Percentiles rank a stretch among this genome's conserved stretches.
Evolutionary conservation across 1,284 basidiomycete species (phyloP).

Genomic region (Sparassis latifolia): DNA sequence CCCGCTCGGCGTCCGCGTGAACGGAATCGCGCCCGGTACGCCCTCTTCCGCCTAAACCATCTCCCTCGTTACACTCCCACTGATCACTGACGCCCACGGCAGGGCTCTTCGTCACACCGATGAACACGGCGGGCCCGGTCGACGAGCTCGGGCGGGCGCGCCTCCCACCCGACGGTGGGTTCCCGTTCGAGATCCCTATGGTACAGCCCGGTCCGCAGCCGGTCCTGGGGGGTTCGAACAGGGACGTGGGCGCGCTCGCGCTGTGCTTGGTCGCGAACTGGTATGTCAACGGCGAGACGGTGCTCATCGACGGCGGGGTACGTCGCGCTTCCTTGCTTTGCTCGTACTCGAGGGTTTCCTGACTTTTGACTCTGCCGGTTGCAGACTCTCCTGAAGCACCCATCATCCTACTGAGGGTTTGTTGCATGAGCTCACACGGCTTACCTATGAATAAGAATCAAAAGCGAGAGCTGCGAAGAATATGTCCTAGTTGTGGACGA

Average conservation of each 20-base stretch:
- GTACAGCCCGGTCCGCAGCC: conserved; percentile 6
- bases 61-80: neutral
- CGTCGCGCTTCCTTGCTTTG: conserved; percentile 14
- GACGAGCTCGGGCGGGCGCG: conserved; percentile 29
- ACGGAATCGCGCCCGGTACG: conserved; percentile 44
- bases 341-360: neutral
- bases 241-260: conserved; percentile 40
- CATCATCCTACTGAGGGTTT: conserved; percentile 32
- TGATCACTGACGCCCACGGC: neutral
- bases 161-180: conserved; percentile 13
- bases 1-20: conserved; percentile 49
- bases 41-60: neutral
- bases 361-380: neutral
- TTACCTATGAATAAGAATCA: too few relatives aligned
- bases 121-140: conserved; percentile 27
- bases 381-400: conserved; percentile 35
- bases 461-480: too few relatives aligned
- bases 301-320: conserved; percentile 45
- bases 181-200: conserved; percentile 13
- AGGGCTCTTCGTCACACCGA: conserved; percentile 30
- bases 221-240: conserved; percentile 30
- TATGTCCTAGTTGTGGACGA: too few relatives aligned
- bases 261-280: conserved; percentile 42
- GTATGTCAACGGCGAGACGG: conserved; percentile 47
- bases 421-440: neutral